phyloP scores from a whole-genome alignment of 805 yeast genomes.

The Maudiozyma bulderi region DNA sequence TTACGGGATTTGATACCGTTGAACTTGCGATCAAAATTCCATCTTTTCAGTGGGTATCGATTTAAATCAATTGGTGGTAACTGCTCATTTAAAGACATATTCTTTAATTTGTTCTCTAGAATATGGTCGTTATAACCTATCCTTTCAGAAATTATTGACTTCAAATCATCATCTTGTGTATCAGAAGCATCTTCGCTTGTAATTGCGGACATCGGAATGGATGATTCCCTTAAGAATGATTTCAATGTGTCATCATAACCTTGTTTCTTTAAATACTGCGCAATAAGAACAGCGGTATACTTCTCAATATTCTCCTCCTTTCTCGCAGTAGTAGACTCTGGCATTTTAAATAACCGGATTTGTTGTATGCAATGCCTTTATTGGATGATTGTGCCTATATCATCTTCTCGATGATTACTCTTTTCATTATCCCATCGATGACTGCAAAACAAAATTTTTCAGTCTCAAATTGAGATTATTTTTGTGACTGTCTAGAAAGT shows the following conservation, averaged over 20 bases:
- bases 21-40: conserved; percentile 15
- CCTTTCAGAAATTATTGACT: conserved; percentile 20
- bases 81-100: conserved; percentile 7
- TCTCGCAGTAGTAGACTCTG: neutral
- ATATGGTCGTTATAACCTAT: conserved; percentile 16
- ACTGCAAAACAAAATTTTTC: no score
- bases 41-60: conserved; percentile 7
- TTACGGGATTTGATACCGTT: neutral
- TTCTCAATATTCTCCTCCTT: conserved; percentile 1
- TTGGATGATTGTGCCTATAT: no score
- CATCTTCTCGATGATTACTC: no score
- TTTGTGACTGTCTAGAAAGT: no score
- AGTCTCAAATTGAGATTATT: no score
- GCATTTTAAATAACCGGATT: no score
- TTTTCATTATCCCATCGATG: no score
- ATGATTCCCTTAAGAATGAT: conserved; percentile 34
- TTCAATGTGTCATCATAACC: conserved; percentile 38
- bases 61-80: conserved; percentile 6
- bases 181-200: conserved; percentile 3
- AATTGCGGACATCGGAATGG: conserved; percentile 4
- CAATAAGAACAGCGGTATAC: conserved; percentile 36
- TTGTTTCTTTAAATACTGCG: conserved; percentile 47
- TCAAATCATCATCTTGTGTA: conserved; percentile 11
- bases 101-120: conserved; percentile 8
- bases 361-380: no score